Percentiles rank a stretch among this genome's conserved stretches.
These are phyloP conservation scores for Cronartium ribicola DNA, from an alignment of 1,284 basidiomycete species.

Conservation along the genomic window DNA sequence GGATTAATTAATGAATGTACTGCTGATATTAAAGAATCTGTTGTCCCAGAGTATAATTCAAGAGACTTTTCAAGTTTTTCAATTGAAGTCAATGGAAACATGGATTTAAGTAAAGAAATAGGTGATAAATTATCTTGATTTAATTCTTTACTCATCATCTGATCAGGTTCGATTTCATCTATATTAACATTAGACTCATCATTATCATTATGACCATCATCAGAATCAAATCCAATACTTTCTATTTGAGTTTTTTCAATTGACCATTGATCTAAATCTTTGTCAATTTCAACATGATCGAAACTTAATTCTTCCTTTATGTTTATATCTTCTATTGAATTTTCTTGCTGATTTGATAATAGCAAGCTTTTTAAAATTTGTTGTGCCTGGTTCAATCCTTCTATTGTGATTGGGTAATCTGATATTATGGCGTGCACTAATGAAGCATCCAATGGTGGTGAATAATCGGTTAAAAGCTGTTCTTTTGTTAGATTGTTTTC, in stretches of 20 bases:
- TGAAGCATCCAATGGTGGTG: slow-evolving; percentile 11
- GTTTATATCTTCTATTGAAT: neutral
- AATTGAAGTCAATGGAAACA: neutral
- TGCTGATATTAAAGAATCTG: neutral
- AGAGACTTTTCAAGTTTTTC: neutral
- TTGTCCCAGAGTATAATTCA: neutral
- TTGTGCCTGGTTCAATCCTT: neutral
- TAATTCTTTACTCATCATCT: neutral
- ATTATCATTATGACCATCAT: too few species aligned
- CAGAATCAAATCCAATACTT: too few species aligned
- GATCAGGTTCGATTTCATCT: neutral
- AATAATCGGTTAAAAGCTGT: slow-evolving; percentile 4
- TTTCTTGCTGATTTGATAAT: slow-evolving; percentile 5
- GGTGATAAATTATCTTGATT: neutral
- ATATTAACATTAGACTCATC: neutral
- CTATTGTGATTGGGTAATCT: neutral
- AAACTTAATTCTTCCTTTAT: neutral
- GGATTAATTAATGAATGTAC: slow-evolving; percentile 1
- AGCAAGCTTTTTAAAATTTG: neutral
- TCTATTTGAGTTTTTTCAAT: slow-evolving; percentile 8
- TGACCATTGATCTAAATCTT: neutral
- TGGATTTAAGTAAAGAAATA: neutral
- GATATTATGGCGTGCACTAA: slow-evolving; percentile 15
- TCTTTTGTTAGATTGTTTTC: neutral
- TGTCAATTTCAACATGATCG: neutral